These are phyloP conservation scores for Verbena officinalis DNA, from an alignment of 257 asterid genomes.

Conservation along the genomic window DNA sequence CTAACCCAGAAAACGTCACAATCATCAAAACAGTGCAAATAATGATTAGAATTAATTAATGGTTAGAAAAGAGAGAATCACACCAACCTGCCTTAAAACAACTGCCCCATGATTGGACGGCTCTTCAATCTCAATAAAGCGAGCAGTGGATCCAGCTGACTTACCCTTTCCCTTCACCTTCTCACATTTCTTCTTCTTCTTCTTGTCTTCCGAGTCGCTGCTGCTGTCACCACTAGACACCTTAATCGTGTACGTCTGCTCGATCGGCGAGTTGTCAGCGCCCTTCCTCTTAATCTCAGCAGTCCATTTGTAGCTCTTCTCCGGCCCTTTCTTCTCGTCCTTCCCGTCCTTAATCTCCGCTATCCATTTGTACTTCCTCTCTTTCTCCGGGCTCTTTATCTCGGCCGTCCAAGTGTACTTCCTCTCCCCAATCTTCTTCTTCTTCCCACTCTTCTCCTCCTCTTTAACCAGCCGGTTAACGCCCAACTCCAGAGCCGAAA, in stretches of 20 bases:
- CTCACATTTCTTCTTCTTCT: constrained; percentile 36
- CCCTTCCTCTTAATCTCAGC: constrained; percentile 81
- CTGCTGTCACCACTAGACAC: constrained; percentile 44
- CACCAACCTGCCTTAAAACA: constrained; percentile 74
- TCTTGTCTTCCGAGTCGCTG: constrained; percentile 30
- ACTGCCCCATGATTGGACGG: constrained; percentile 61
- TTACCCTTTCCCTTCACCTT: constrained; percentile 44
- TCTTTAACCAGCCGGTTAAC: constrained; percentile 43
- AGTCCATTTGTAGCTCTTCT: constrained; percentile 58
- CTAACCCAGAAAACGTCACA: neutral
- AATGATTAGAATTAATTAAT: neutral
- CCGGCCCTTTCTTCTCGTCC: constrained; percentile 49
- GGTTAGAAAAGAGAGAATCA: neutral
- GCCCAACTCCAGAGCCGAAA: constrained; percentile 67
- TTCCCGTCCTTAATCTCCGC: constrained; percentile 67
- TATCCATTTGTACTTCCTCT: constrained; percentile 74
- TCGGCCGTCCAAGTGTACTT: constrained; percentile 91
- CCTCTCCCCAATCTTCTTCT: constrained; percentile 56
- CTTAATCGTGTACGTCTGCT: constrained; percentile 60
- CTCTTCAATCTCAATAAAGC: constrained; percentile 72
- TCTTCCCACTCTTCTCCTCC: constrained; percentile 40
- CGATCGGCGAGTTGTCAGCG: constrained; percentile 39
- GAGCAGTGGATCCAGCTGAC: constrained; percentile 27
- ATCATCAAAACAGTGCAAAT: neutral
- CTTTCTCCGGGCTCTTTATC: constrained; percentile 63